A percentile compares a stretch with the other conserved stretches of the same genome.
Evolutionary conservation across 768 basidiomycete species (phyloP).

Genomic region (Trametes punicea): DNA sequence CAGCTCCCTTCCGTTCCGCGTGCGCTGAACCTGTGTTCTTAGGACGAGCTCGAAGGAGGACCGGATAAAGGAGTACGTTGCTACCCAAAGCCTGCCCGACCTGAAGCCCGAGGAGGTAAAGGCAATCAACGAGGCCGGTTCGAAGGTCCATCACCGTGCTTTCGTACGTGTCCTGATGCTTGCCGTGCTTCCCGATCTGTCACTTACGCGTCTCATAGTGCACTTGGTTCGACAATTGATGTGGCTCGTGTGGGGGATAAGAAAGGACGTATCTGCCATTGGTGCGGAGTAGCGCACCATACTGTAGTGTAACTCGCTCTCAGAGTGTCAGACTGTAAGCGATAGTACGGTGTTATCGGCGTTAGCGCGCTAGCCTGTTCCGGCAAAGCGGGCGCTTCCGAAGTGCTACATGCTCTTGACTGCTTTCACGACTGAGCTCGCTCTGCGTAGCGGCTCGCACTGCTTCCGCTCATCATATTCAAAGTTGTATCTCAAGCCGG

Average conservation of each 20-base stretch:
- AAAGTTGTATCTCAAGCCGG: background rate
- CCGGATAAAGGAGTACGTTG: slow-evolving; percentile 47
- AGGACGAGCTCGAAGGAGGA: slow-evolving; percentile 41
- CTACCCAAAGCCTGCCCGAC: slow-evolving; percentile 38
- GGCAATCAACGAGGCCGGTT: slow-evolving; percentile 29
- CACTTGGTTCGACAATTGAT: background rate
- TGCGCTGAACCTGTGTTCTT: no score
- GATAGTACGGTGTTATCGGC: background rate
- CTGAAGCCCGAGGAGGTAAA: slow-evolving; percentile 29
- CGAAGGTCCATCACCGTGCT: slow-evolving; percentile 28
- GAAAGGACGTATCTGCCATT: no score
- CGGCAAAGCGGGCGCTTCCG: background rate
- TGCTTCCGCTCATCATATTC: background rate
- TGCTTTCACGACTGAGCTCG: background rate
- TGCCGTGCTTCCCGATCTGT: background rate
- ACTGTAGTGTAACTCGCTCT: no score
- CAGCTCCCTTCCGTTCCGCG: no score
- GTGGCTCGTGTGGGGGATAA: no score
- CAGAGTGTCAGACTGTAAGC: background rate
- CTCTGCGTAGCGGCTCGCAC: background rate
- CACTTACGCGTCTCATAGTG: background rate
- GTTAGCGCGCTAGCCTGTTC: background rate
- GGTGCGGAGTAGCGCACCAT: no score
- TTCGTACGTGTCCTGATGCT: slow-evolving; percentile 22
- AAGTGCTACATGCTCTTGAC: background rate